A percentile compares a stretch with the other conserved stretches of the same genome.
Evolutionary conservation across 1,284 basidiomycete genomes (phyloP).

Genomic region (Ceratobasidium sp.): DNA sequence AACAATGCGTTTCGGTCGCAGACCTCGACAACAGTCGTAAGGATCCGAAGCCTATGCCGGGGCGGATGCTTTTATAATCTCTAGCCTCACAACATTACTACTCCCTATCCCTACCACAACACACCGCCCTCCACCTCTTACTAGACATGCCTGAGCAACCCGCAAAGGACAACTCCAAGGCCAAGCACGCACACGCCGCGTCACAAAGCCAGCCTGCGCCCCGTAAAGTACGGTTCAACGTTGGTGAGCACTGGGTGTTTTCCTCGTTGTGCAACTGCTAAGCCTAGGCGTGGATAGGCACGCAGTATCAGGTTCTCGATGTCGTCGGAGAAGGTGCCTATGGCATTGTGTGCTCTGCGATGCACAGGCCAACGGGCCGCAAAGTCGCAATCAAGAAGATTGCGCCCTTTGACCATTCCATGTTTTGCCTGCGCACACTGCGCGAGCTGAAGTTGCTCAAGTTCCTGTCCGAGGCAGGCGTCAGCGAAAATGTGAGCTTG

Average conservation of each 20-base stretch:
- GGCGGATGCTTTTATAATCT: conserved; percentile 43
- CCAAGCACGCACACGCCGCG: conserved; percentile 67
- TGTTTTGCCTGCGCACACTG: conserved; percentile 86
- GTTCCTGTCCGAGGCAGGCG: conserved; percentile 87
- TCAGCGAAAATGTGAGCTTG: conserved; percentile 87
- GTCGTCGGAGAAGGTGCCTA: conserved; percentile 89
- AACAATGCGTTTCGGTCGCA: conserved; percentile 39
- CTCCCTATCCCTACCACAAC: conserved; percentile 10
- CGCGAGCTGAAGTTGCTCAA: conserved; percentile 88
- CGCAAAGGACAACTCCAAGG: conserved; percentile 53
- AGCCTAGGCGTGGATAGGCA: conserved; percentile 54
- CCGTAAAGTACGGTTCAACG: conserved; percentile 90
- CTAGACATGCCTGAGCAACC: conserved; percentile 34
- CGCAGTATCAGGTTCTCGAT: conserved; percentile 86
- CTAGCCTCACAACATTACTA: conserved; percentile 22
- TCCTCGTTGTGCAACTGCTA: background rate
- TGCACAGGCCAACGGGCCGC: conserved; percentile 78
- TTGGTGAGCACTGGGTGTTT: conserved; percentile 65
- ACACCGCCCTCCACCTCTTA: background rate
- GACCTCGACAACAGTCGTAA: conserved; percentile 41
- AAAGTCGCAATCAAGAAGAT: conserved; percentile 93
- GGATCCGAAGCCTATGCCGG: conserved; percentile 40
- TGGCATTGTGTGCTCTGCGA: conserved; percentile 87
- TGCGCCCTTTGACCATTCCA: conserved; percentile 89
- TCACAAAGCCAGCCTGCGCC: conserved; percentile 69